A percentile compares a stretch with the other conserved stretches of the same genome.
Conservation (phyloP, 129 eudicot species). For the Escallonia herrerae region DNA sequence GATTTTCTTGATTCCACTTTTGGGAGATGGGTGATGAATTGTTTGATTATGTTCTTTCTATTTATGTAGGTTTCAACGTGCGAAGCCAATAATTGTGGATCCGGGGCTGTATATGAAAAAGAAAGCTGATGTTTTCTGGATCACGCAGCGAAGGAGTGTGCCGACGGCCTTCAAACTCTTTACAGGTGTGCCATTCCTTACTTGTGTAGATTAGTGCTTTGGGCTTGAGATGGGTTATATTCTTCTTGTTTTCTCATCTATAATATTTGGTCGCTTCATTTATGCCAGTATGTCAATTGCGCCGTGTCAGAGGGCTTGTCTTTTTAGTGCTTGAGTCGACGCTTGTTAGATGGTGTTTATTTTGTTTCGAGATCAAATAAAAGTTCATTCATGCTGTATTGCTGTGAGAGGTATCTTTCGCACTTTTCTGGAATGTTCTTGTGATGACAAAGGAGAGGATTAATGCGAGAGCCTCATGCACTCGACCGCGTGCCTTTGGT, state of each 20-base stretch:
- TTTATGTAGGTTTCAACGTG: slow-evolving; percentile 51
- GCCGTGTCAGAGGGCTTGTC: no score
- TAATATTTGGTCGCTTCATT: neutral
- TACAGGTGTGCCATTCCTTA: slow-evolving; percentile 36
- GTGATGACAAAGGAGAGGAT: no score
- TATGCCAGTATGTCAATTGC: neutral
- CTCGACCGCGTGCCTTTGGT: no score
- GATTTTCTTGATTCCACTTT: neutral
- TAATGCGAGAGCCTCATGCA: no score
- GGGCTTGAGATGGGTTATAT: no score
- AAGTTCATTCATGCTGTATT: no score
- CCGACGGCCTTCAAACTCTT: slow-evolving; percentile 76
- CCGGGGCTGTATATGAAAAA: slow-evolving; percentile 71
- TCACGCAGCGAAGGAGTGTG: slow-evolving; percentile 64
- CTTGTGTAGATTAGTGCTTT: no score
- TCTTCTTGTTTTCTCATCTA: neutral
- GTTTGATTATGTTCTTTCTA: neutral
- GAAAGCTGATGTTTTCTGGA: slow-evolving; percentile 67
- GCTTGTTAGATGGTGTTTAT: no score
- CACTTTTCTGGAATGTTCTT: no score
- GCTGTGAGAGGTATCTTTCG: no score
- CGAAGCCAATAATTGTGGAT: slow-evolving; percentile 67
- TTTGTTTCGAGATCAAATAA: no score
- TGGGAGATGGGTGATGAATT: neutral
- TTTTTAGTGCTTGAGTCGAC: no score